A percentile compares a stretch with the other conserved stretches of the same genome.
Conservation (phyloP, 768 basidiomycete genomes). For the Fibroporia radiculosa region DNA sequence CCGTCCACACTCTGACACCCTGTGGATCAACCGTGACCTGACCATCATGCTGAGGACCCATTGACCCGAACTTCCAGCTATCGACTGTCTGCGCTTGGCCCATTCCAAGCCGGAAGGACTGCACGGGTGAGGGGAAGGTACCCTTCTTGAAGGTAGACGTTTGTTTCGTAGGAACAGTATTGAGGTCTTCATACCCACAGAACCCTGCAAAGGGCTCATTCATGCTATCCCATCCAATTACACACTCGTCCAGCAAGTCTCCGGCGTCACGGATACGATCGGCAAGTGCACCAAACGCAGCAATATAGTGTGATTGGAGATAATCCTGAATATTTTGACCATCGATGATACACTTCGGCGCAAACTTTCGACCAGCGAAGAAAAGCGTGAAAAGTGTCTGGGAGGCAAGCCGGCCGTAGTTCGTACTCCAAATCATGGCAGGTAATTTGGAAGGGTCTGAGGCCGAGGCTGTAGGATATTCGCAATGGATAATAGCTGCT, state of each 20-base stretch:
- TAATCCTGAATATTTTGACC: conserved; percentile 90
- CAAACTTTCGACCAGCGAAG: conserved; percentile 84
- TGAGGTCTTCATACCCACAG: conserved; percentile 62
- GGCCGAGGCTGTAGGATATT: conserved; percentile 60
- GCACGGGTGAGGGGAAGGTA: conserved; percentile 75
- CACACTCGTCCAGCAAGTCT: conserved; percentile 72
- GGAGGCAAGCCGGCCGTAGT: conserved; percentile 82
- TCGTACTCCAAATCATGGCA: conserved; percentile 96
- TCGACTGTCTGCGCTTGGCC: conserved; percentile 78
- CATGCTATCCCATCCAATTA: conserved; percentile 95
- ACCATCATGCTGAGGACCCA: conserved; percentile 73
- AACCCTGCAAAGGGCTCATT: conserved; percentile 94
- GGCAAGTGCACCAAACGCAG: conserved; percentile 68
- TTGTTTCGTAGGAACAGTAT: conserved; percentile 54
- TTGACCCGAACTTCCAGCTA: conserved; percentile 68
- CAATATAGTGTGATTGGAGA: conserved; percentile 69
- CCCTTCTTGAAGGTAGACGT: conserved; percentile 79
- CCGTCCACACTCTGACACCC: conserved; percentile 72
- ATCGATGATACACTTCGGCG: conserved; percentile 87
- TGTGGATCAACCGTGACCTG: conserved; percentile 79
- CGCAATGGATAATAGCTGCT: conserved; percentile 80
- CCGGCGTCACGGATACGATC: conserved; percentile 71
- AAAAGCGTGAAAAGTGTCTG: conserved; percentile 94
- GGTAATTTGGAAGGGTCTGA: conserved; percentile 73
- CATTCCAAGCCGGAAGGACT: conserved; percentile 83